Percentiles rank a stretch among this genome's conserved stretches.
Evolutionary conservation across 2,329 filamentous ascomycete genomes (phyloP).

Genomic region (Ceratocystis eucalypticola): DNA sequence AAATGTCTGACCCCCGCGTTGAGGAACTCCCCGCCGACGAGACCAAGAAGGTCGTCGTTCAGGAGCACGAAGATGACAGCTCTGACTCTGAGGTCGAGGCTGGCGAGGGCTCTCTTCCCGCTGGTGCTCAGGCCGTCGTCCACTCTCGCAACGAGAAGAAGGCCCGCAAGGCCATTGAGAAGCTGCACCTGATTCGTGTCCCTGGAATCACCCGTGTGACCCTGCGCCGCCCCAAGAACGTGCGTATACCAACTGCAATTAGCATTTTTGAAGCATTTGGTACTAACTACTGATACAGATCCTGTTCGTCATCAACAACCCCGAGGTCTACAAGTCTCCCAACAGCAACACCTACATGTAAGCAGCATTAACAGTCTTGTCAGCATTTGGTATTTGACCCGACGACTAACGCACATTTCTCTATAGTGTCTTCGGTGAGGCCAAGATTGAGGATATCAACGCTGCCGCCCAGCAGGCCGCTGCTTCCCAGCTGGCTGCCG

Average conservation of each 20-base stretch:
- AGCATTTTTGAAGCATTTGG: background rate
- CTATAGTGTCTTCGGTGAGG: conserved; percentile 90
- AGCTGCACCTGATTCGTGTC: conserved; percentile 92
- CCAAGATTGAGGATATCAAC: conserved; percentile 99
- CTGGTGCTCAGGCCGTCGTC: conserved; percentile 76
- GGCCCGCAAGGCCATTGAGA: conserved; percentile 97
- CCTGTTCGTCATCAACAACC: conserved; percentile 98
- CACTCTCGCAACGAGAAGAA: conserved; percentile 99
- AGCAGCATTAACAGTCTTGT: conserved; percentile 29
- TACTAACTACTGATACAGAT: conserved; percentile 47
- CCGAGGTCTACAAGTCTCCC: conserved; percentile 98
- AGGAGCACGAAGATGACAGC: conserved; percentile 55
- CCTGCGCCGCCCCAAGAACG: conserved; percentile 95
- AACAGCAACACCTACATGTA: conserved; percentile 99
- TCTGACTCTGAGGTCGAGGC: conserved; percentile 66
- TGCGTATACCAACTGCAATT: conserved; percentile 39
- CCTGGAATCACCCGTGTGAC: conserved; percentile 97
- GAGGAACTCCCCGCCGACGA: conserved; percentile 94
- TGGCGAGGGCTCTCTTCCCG: conserved; percentile 62
- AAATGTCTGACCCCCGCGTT: conserved; percentile 94
- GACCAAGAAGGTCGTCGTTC: conserved; percentile 63
- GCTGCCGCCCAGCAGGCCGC: conserved; percentile 92
- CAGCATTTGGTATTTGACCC: too few species aligned
- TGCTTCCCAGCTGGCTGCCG: conserved; percentile 83
- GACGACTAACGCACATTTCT: too few species aligned